Conservation (phyloP, 2,329 filamentous ascomycete genomes). For the Verticillium alfalfae region DNA sequence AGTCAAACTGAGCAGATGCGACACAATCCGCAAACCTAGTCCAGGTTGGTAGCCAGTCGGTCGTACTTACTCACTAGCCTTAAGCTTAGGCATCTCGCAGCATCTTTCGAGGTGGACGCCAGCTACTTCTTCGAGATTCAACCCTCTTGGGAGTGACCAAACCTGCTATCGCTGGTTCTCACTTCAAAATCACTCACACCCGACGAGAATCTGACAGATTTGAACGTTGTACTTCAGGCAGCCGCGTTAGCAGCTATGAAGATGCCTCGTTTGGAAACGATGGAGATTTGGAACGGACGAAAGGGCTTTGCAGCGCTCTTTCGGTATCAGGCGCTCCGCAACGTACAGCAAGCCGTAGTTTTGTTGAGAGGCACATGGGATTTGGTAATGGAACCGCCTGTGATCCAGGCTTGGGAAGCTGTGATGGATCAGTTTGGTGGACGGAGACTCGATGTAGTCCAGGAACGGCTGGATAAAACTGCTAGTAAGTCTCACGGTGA, state of each 20-base stretch:
- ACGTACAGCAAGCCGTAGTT: constrained; percentile 13
- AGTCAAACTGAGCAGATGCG: constrained; percentile 2
- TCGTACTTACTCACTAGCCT: constrained; percentile 15
- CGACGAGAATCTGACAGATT: constrained; percentile 10
- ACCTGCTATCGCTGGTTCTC: constrained; percentile 22
- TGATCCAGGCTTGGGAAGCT: constrained; percentile 20
- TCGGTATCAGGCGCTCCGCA: constrained; percentile 15
- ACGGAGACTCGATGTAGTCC: constrained; percentile 11
- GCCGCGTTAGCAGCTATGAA: constrained; percentile 18
- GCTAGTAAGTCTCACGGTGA: constrained; percentile 22
- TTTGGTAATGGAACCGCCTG: constrained; percentile 15
- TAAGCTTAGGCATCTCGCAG: constrained; percentile 17
- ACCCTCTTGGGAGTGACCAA: constrained; percentile 19
- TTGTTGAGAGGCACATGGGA: constrained; percentile 21
- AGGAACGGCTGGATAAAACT: constrained; percentile 16
- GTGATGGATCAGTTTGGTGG: constrained; percentile 12
- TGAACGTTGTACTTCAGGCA: constrained; percentile 16
- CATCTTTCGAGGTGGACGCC: constrained; percentile 19
- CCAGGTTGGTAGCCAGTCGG: constrained; percentile 11
- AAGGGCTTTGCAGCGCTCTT: constrained; percentile 23
- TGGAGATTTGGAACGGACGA: constrained; percentile 28
- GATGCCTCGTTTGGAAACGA: constrained; percentile 24
- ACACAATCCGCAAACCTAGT: constrained; percentile 11
- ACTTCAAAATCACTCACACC: constrained; percentile 21
- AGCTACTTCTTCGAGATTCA: constrained; percentile 20